Evolutionary conservation across 768 basidiomycete species (phyloP), one percentile per base, ranked within the genome.

Genomic region (Podaxis mareebaensis): DNA sequence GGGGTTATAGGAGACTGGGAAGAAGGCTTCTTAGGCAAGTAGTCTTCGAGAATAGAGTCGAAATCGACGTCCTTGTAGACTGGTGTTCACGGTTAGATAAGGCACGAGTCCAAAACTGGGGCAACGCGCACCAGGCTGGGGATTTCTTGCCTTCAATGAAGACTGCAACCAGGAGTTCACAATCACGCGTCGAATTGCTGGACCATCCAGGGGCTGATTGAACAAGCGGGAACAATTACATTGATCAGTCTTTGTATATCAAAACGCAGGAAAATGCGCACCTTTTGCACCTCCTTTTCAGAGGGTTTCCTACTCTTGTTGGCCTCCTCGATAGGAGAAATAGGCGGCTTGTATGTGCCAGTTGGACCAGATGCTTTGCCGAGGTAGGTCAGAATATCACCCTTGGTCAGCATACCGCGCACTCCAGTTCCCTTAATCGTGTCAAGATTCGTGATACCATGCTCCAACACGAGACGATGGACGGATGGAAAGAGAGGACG

Each of bases 391-490:
- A 99, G 82, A 1, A 99, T 89, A 71, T 99, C 96, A 11, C 97
- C 97, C 75, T 98, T 98, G 53, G 96, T 99, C 64, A 99, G 74
- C 90, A 95, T 96, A 13, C 97, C 96, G 40, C 92, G 84, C 58
- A 92, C 81, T 54, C 96, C 96, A 2, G 95, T 96, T 5, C 92
- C 95, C 66, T 89, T 90, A 72, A 99, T 91, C 60, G 80, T 78
- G 57, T 85, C 84, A 24, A 85, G 77, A 65, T 89, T 81, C 4
- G 78, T 69, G 66, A 95, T 78, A 55, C 75, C 77, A 69, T 92
- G 75, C 64, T 91, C 83, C n/a, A 84, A 75, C 15, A 96, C 81
- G 54, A 95, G 81, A 60, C 96, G 90, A 48, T 87, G 76, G 1
- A 99, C 96, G 38, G 95, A 96, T 6, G 96, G 96, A 78, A 98